These are phyloP conservation scores for Sparassis latifolia DNA, from an alignment of 1,284 basidiomycete species.

Conservation along the genomic window DNA sequence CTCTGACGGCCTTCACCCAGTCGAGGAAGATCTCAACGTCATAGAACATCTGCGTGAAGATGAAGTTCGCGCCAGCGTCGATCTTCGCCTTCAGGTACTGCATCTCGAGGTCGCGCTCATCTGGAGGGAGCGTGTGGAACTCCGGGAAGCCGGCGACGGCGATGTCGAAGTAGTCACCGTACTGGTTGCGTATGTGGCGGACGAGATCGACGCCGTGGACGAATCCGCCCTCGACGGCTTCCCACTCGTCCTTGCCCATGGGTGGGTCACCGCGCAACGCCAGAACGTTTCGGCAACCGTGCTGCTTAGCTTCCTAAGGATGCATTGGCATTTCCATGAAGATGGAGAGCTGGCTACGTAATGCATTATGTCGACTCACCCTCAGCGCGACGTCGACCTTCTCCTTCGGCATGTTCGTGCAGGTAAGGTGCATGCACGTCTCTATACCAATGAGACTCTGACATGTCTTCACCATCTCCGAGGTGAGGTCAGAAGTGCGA, in stretches of 20 bases:
- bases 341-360: conserved; percentile 10
- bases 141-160: conserved; percentile 92
- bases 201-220: conserved; percentile 89
- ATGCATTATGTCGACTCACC: conserved; percentile 37
- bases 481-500: conserved; percentile 86
- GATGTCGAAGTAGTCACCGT: conserved; percentile 92
- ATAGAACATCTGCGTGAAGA: conserved; percentile 97
- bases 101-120: conserved; percentile 82
- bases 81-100: conserved; percentile 83
- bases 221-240: conserved; percentile 85
- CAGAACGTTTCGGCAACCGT: conserved; percentile 92
- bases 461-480: conserved; percentile 95
- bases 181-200: conserved; percentile 71
- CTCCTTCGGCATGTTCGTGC: conserved; percentile 94
- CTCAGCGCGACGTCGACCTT: conserved; percentile 88
- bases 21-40: conserved; percentile 80
- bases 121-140: conserved; percentile 52
- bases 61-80: conserved; percentile 83
- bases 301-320: conserved; percentile 78
- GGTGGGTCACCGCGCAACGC: conserved; percentile 95
- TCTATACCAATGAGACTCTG: conserved; percentile 90
- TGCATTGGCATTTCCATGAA: conserved; percentile 3
- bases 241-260: conserved; percentile 84
- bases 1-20: conserved; percentile 82
- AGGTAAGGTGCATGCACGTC: conserved; percentile 98